Base-by-base conservation (phyloP, 2,329 filamentous ascomycete species). In the Xylaria sp. region DNA sequence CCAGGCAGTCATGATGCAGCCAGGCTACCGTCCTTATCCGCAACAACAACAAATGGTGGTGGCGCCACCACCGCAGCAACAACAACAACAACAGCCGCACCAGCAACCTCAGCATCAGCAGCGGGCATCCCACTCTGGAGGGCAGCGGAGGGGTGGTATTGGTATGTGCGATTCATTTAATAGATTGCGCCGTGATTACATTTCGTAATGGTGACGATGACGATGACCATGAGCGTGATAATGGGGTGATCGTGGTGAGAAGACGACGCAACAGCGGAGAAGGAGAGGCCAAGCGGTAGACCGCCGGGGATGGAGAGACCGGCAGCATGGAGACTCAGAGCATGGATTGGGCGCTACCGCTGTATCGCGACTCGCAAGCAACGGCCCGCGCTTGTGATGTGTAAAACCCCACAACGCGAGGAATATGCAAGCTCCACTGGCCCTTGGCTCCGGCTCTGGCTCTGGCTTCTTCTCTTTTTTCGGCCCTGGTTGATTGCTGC, bases 101-200 rank as follows among this genome's bases (percentile, higher is more conserved):
- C 46, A 50, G 3, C 80, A 82, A 73, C 81, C 84, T 72, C 85
- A 84, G 75, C 80, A 63, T 3, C 48, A 54, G 9, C 50, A 56
- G 12, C 81, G 85, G 72, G 81, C 83, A 72, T 82, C 84, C 73
- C 85, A 86, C 79, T 77, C 81, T 70, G 77, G 82, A 65, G 83
- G 82, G 70, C 84, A 82, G 76, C 83, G 85, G 72, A 84, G 86
- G 73, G 85, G 84, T 74, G 85, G 85, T 73, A 87, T 87, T 77
- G 86, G 86, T 87, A 81, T 72, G 82, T 79, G 69, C 50, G 28
- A 65, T 69, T 52, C 12, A 55, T 69, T 69, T 67, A 25, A 50
- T 66, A 54, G 31, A 44, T 58, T 70, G 48, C 51, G 58, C 56
- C n/a, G 62, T 66, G 51, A 65, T 51, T 58, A 31, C 28, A 55